A percentile compares a stretch with the other conserved stretches of the same genome.
Conservation (phyloP, 2,329 filamentous ascomycete species). For the Calonectria leucothoes region DNA sequence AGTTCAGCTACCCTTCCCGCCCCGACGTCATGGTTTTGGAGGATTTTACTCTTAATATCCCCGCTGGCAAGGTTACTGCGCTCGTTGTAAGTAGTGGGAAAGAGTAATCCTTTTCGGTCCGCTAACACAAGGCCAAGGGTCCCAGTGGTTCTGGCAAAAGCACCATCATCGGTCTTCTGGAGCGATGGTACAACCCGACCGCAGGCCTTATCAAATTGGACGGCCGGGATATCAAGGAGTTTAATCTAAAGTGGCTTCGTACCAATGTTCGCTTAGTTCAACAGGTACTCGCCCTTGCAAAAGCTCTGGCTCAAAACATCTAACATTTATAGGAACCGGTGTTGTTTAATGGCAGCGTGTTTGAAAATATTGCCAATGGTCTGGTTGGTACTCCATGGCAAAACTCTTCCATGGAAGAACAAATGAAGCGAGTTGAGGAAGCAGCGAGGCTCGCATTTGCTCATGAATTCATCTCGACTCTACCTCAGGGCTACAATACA, state of each 20-base stretch:
- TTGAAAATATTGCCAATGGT: slow-evolving; percentile 63
- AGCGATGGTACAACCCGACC: slow-evolving; percentile 49
- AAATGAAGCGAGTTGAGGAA: slow-evolving; percentile 53
- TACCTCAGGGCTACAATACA: slow-evolving; percentile 62
- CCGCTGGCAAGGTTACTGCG: slow-evolving; percentile 55
- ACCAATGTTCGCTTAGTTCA: slow-evolving; percentile 40
- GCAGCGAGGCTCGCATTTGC: slow-evolving; percentile 61
- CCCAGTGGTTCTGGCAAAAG: slow-evolving; percentile 51
- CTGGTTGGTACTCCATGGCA: slow-evolving; percentile 50
- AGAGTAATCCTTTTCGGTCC: background rate
- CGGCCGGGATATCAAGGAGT: slow-evolving; percentile 40
- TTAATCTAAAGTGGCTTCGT: slow-evolving; percentile 50
- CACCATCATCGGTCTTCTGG: slow-evolving; percentile 49
- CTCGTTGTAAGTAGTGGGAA: slow-evolving; percentile 44
- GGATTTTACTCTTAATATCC: slow-evolving; percentile 52
- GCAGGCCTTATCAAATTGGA: slow-evolving; percentile 47
- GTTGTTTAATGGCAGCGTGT: slow-evolving; percentile 58
- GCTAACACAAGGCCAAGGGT: slow-evolving; percentile 38
- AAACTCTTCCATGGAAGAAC: slow-evolving; percentile 49
- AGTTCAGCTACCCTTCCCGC: slow-evolving; percentile 55
- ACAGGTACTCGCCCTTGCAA: background rate
- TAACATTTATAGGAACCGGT: slow-evolving; percentile 49
- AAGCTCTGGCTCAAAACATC: background rate
- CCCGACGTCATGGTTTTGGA: slow-evolving; percentile 53
- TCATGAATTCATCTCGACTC: slow-evolving; percentile 58